Base-by-base conservation (phyloP, 805 yeast species). In the Spathaspora hagerdaliae region DNA sequence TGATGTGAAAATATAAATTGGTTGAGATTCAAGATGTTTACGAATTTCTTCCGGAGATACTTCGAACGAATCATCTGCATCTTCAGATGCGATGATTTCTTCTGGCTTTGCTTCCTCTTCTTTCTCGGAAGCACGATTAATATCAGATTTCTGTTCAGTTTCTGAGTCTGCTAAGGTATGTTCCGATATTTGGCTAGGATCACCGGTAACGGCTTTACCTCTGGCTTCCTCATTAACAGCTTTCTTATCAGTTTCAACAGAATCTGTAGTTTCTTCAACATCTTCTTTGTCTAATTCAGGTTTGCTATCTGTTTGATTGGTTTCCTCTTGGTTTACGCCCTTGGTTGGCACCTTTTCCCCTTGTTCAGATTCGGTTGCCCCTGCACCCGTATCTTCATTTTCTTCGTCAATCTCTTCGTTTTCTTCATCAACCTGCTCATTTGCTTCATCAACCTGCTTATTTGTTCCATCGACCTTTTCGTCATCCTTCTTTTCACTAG, bases 1-100 rank as follows among this genome's bases (percentile, higher is more conserved):
- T 0, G 97, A 91, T 0, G 97, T 90, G 67, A 74, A 89, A 26
- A 90, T 61, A 61, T 80, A 88, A 19, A 89, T 82, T 2, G 94
- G 91, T 46, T 61, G 69, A n/a, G 73, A 56, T 48, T 71, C 69
- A 40, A 71, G 57, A 51, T 72, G 74, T 53, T 66, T 65, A 41
- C 73, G 67, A 39, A 70, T 54, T 43, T 71, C 77, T 49, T 69
- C 75, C 6, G 74, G 69, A 7, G 73, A 64, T 5, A 72, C 56
- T 27, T 65, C 66, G 24, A 64, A 61, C 15, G 58, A 59, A 12
- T 61, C 69, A 11, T 45, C 40, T 36, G 53, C 56, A 14, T 48
- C 51, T 10, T 61, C 70, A 11, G 46, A 42, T 37, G 54, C 58
- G 11, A 47, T 52, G 33, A 49, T 50, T 6, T 38, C 43, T 10